Evolutionary conservation across 257 asterid species (phyloP), one percentile per base, ranked within the genome.

Genomic region (Lavandula angustifolia): DNA sequence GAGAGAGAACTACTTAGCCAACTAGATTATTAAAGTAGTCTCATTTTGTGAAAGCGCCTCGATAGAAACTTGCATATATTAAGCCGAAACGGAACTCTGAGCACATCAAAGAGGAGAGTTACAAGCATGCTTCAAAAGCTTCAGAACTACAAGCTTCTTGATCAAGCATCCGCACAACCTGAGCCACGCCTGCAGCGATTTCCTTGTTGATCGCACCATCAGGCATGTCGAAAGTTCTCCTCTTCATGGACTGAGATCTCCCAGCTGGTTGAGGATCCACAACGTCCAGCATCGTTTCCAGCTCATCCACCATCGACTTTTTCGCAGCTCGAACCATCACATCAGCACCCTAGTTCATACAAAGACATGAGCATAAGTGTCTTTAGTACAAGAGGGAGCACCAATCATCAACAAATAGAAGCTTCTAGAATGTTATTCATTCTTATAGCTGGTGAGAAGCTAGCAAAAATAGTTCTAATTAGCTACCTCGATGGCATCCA

Each of bases 171-270:
- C 73, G 88, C 66, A 94, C 87, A 3, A 94, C 95, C 80, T 87
- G 84, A 4, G 97, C 91, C 5, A 94, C 97, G 27, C 96, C 96
- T n/a, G 89, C 92, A 33, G 95, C 91, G 50, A 90, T 81, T 74
- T 83, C 97, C 78, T 84, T 87, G 75, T 82, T 81, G 57, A 87
- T 76, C 22, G 53, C 58, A 7, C 83, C 72, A 67, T 87, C 95
- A 8, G 99, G 99, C 96, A 94, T 83, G 37, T 94, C 95, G 52
- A 94, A 90, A 2, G 94, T 83, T 73, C 99, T 87, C 85, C 99
- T 81, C 80, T 75, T 83, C 76, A 71, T 66, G 40, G 81, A 75
- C 53, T 73, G 17, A 10, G 86, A 74, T 74, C 78, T 84, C 3
- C 88, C 95, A 0, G 74, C 50, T 55, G 95, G 90, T 43, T 83